These are phyloP conservation scores for Puccinia novopanici DNA, from an alignment of 1,284 basidiomycete genomes.

Conservation along the genomic window DNA sequence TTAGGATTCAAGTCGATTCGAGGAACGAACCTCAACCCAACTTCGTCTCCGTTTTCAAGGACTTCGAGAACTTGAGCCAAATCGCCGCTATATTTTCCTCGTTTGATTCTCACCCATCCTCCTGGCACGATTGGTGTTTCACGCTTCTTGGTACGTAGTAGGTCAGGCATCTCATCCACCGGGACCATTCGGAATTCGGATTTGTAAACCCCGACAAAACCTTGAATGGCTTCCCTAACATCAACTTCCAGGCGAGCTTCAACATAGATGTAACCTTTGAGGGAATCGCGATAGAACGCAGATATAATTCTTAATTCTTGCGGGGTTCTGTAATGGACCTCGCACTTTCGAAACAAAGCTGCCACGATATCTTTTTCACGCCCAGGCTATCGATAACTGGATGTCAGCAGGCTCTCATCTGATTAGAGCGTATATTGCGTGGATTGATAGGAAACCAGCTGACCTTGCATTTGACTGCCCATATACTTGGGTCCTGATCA, in stretches of 20 bases:
- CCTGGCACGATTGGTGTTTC: slow-evolving; percentile 80
- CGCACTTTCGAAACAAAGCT: slow-evolving; percentile 88
- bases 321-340: slow-evolving; percentile 69
- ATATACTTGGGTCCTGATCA: slow-evolving; percentile 90
- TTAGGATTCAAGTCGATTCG: slow-evolving; percentile 92
- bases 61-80: slow-evolving; percentile 93
- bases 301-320: slow-evolving; percentile 81
- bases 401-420: background rate
- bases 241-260: slow-evolving; percentile 86
- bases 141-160: slow-evolving; percentile 93
- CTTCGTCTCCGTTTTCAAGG: slow-evolving; percentile 88
- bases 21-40: slow-evolving; percentile 89
- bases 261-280: slow-evolving; percentile 92
- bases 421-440: background rate
- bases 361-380: slow-evolving; percentile 89
- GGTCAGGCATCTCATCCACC: slow-evolving; percentile 96
- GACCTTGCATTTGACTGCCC: slow-evolving; percentile 92
- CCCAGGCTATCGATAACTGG: slow-evolving; percentile 67
- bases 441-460: slow-evolving; percentile 55
- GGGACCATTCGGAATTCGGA: slow-evolving; percentile 82
- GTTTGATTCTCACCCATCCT: slow-evolving; percentile 91
- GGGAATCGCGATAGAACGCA: slow-evolving; percentile 90
- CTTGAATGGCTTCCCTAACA: slow-evolving; percentile 80
- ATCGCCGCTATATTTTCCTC: slow-evolving; percentile 92
- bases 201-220: slow-evolving; percentile 87